Conservation (phyloP, 306 rosid species). For the Trifolium pratense region DNA sequence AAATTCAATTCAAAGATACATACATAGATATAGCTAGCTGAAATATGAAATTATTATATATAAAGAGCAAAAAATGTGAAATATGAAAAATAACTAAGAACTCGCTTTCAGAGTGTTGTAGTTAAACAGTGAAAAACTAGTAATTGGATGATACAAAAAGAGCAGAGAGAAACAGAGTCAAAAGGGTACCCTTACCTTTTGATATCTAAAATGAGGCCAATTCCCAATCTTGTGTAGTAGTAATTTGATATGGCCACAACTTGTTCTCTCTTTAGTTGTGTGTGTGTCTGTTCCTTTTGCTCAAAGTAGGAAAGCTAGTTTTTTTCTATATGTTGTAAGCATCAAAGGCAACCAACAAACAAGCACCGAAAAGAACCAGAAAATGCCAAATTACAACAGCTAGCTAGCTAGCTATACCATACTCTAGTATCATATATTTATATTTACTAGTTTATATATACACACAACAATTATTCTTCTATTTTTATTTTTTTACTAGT, state of each 20-base stretch:
- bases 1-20: neutral
- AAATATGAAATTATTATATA: no score
- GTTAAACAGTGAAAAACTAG: constrained; percentile 28
- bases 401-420: no score
- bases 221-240: constrained; percentile 13
- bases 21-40: constrained; percentile 11
- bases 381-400: constrained; percentile 52
- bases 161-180: constrained; percentile 30
- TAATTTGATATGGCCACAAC: no score
- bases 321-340: constrained; percentile 28
- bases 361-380: constrained; percentile 50
- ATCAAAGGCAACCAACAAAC: constrained; percentile 49
- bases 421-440: constrained; percentile 50
- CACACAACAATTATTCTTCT: neutral
- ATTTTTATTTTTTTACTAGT: neutral
- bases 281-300: constrained; percentile 35
- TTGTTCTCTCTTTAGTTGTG: neutral
- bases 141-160: constrained; percentile 34
- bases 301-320: constrained; percentile 39
- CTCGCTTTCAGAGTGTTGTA: constrained; percentile 28
- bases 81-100: no score
- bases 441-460: neutral
- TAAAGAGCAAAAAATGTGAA: no score
- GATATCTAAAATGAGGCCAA: neutral
- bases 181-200: constrained; percentile 36